A percentile compares a stretch with the other conserved stretches of the same genome.
Evolutionary conservation across 495 filamentous ascomycete species (phyloP).

Genomic region (Penicillium mononematosum): DNA sequence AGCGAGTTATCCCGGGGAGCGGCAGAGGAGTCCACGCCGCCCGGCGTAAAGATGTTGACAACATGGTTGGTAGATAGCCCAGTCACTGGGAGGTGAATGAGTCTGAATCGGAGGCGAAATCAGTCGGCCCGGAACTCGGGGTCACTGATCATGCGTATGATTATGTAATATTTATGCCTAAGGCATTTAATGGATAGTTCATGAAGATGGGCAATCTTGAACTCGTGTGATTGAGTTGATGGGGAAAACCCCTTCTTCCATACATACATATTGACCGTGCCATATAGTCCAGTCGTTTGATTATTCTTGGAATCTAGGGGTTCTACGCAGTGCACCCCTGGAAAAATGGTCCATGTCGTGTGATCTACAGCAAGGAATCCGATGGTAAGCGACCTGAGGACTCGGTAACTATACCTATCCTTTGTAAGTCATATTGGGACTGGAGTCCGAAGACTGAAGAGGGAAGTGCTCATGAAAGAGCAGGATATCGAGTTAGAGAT

Average conservation of each 20-base stretch:
- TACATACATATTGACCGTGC: not conserved
- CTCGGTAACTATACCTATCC: not conserved
- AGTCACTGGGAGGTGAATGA: conserved; percentile 30
- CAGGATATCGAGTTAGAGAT: conserved; percentile 9
- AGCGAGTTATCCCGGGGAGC: conserved; percentile 38
- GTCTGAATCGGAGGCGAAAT: conserved; percentile 44
- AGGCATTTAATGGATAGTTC: conserved; percentile 10
- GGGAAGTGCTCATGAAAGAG: conserved; percentile 1
- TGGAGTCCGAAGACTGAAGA: not conserved
- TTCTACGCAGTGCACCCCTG: not conserved
- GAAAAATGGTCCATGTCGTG: not conserved
- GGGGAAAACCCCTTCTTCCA: not conserved
- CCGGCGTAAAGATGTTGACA: conserved; percentile 51
- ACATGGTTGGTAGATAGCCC: conserved; percentile 41
- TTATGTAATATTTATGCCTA: conserved; percentile 34
- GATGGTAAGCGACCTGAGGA: not conserved
- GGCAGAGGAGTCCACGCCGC: conserved; percentile 41
- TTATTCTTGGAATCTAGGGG: not conserved
- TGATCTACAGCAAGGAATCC: conserved; percentile 4
- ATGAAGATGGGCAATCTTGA: not conserved
- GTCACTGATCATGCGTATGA: conserved; percentile 43
- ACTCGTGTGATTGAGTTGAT: not conserved
- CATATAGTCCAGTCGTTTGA: not conserved
- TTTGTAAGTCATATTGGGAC: not conserved
- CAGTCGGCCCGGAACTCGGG: conserved; percentile 37